A percentile compares a stretch with the other conserved stretches of the same genome.
These are phyloP conservation scores for Coniferiporia sulphurascens DNA, from an alignment of 1,284 basidiomycete species.

Conservation along the genomic window DNA sequence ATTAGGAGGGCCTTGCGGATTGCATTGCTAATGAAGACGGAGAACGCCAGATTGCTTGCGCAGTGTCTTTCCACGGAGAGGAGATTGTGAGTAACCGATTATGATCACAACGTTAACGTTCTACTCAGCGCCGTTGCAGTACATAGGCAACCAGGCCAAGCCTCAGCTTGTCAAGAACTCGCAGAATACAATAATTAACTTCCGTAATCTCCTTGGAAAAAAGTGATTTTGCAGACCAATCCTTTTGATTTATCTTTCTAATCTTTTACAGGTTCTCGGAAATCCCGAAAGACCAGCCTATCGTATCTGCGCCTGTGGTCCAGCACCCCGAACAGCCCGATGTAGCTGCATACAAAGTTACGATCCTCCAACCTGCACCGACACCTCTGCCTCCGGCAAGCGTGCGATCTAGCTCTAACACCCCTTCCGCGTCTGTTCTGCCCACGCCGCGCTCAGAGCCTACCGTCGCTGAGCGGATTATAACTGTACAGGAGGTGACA, in stretches of 20 bases:
- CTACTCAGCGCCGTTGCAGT: constrained; percentile 42
- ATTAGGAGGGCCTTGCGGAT: constrained; percentile 80
- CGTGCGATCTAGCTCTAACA: constrained; percentile 42
- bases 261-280: constrained; percentile 61
- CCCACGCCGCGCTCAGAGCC: constrained; percentile 80
- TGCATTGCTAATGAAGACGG: constrained; percentile 99
- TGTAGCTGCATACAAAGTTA: constrained; percentile 83
- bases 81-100: constrained; percentile 61
- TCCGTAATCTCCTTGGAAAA: constrained; percentile 92
- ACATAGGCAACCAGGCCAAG: constrained; percentile 95
- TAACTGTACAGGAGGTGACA: constrained; percentile 83
- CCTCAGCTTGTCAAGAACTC: constrained; percentile 95
- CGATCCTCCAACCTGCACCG: constrained; percentile 73
- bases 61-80: constrained; percentile 88
- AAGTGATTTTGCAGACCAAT: constrained; percentile 46
- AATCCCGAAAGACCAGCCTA: constrained; percentile 50
- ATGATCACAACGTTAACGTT: constrained; percentile 14
- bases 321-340: constrained; percentile 72
- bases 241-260: constrained; percentile 4
- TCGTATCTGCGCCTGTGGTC: constrained; percentile 61
- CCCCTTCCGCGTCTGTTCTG: constrained; percentile 63
- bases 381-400: constrained; percentile 41
- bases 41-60: constrained; percentile 95
- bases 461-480: constrained; percentile 65
- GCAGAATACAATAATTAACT: constrained; percentile 90